Conservation (phyloP, 495 filamentous ascomycete genomes). For the Penicillium mononematosum region DNA sequence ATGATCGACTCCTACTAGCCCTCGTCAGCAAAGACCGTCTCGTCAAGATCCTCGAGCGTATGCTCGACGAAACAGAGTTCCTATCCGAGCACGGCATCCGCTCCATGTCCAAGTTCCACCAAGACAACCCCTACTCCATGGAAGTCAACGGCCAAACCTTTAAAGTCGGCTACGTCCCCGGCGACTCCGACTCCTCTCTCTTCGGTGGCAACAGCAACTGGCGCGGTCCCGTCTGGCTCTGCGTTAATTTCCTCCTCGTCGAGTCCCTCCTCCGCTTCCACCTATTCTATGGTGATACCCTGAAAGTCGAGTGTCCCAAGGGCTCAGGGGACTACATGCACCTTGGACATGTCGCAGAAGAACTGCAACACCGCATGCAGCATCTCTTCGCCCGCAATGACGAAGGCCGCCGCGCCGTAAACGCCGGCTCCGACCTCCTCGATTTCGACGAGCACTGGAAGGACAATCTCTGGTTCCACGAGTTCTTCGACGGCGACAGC, state of each 20-base stretch:
- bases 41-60: conserved; percentile 78
- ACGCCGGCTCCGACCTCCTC: conserved; percentile 74
- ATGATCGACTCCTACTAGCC: conserved; percentile 76
- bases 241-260: conserved; percentile 92
- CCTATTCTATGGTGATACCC: conserved; percentile 86
- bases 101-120: conserved; percentile 89
- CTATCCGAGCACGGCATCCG: conserved; percentile 86
- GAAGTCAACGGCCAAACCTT: conserved; percentile 91
- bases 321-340: conserved; percentile 96
- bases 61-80: conserved; percentile 95
- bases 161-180: conserved; percentile 84
- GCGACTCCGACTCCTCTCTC: conserved; percentile 88
- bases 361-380: conserved; percentile 91
- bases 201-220: conserved; percentile 99
- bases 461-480: conserved; percentile 92
- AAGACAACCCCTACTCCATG: conserved; percentile 89
- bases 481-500: conserved; percentile 93
- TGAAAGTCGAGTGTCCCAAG: conserved; percentile 90
- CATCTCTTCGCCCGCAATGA: conserved; percentile 83
- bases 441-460: conserved; percentile 92
- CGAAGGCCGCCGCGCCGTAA: conserved; percentile 82
- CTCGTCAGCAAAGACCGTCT: conserved; percentile 88
- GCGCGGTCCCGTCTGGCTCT: conserved; percentile 92
- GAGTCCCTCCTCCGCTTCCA: conserved; percentile 90
- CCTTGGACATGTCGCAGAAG: conserved; percentile 91